Evolutionary conservation across 164 flowering plant species (phyloP).

Genomic region (Sedum album): DNA sequence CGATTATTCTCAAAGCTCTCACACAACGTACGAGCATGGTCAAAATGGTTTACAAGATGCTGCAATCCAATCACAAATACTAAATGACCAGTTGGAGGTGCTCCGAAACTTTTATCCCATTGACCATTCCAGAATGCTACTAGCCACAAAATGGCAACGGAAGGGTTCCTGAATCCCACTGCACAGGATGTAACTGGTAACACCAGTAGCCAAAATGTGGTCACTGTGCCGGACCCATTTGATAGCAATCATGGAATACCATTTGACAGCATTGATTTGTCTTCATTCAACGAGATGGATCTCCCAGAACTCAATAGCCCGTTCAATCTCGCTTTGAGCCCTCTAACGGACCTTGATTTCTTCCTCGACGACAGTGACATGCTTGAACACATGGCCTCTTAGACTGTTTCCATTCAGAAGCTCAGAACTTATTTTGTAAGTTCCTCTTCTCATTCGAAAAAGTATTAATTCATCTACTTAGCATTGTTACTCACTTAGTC

Average conservation of each 20-base stretch:
- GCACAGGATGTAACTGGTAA: background rate
- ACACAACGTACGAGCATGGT: background rate
- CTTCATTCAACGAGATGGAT: background rate
- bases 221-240: background rate
- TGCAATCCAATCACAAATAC: background rate
- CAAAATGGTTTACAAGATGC: constrained; percentile 2
- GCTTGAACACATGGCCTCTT: constrained; percentile 5
- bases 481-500: background rate
- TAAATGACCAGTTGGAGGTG: background rate
- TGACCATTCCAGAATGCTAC: background rate
- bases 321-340: background rate
- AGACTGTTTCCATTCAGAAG: background rate
- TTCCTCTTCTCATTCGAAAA: background rate
- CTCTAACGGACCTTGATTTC: background rate
- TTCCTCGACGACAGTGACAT: constrained; percentile 3
- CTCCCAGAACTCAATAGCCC: background rate
- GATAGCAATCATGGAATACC: background rate
- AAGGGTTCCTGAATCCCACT: background rate
- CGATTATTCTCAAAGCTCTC: background rate
- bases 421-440: background rate
- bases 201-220: background rate
- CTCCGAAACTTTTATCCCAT: background rate
- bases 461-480: background rate
- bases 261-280: background rate
- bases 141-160: background rate